Conservation (phyloP, 1,139 yeast genomes). For the Chernovozyma aurita region DNA sequence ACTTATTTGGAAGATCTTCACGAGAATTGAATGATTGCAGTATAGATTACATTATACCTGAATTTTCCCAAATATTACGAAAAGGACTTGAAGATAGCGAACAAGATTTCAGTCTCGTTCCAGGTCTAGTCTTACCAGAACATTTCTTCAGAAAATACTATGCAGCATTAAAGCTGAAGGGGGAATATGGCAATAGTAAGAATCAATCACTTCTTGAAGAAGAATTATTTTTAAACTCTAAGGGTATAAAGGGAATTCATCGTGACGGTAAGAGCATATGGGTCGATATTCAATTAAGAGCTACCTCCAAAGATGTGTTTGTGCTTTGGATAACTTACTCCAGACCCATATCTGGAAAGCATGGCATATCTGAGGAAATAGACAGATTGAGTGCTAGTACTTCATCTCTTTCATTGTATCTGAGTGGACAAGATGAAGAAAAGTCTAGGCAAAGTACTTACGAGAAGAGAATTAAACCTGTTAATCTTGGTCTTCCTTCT, state of each 20-base stretch:
- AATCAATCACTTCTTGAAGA: slow-evolving; percentile 26
- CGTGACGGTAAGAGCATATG: slow-evolving; percentile 61
- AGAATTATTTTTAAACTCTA: slow-evolving; percentile 51
- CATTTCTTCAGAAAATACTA: slow-evolving; percentile 73
- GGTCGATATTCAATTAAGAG: slow-evolving; percentile 79
- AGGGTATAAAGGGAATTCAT: slow-evolving; percentile 66
- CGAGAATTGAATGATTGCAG: slow-evolving; percentile 45
- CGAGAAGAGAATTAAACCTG: neutral
- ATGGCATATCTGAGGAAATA: slow-evolving; percentile 21
- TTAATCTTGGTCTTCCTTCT: slow-evolving; percentile 41
- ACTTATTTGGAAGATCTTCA: slow-evolving; percentile 64
- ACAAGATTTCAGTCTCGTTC: slow-evolving; percentile 39
- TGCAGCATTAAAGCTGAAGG: slow-evolving; percentile 19
- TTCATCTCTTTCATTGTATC: slow-evolving; percentile 16
- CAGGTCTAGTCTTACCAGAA: slow-evolving; percentile 71
- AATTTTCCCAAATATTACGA: slow-evolving; percentile 51
- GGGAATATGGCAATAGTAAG: slow-evolving; percentile 7
- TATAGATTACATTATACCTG: slow-evolving; percentile 61
- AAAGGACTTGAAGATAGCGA: slow-evolving; percentile 40
- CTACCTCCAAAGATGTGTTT: slow-evolving; percentile 52
- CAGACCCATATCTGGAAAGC: slow-evolving; percentile 28
- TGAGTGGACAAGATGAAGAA: slow-evolving; percentile 4
- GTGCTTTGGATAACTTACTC: slow-evolving; percentile 90
- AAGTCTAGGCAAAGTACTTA: neutral
- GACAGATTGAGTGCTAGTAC: slow-evolving; percentile 19